Conservation (phyloP, 768 basidiomycete genomes). For the Cubamyces lactineus region DNA sequence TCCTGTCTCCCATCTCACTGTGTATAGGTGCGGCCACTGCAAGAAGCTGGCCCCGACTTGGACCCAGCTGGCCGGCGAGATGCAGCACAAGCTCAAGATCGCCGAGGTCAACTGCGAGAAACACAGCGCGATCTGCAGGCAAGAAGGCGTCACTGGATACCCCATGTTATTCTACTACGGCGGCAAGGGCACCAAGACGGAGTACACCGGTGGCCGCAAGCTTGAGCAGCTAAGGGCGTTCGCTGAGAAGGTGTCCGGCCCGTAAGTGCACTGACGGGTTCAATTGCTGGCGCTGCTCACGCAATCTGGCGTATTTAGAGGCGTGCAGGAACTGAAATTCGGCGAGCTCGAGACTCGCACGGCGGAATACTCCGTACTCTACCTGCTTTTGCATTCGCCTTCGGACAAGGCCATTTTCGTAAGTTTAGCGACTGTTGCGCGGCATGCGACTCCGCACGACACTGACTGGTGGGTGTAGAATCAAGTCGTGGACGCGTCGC, state of each 20-base stretch:
- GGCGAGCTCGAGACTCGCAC: constrained; percentile 48
- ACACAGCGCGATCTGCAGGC: constrained; percentile 64
- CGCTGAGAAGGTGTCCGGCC: constrained; percentile 70
- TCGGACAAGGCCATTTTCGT: constrained; percentile 40
- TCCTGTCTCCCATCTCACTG: neutral
- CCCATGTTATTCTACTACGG: constrained; percentile 80
- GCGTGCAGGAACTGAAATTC: constrained; percentile 43
- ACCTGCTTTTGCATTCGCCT: constrained; percentile 56
- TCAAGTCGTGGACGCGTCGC: constrained; percentile 57
- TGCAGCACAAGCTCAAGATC: constrained; percentile 74
- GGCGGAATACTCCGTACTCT: constrained; percentile 54
- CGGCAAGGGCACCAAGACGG: constrained; percentile 56
- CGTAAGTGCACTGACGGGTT: constrained; percentile 49
- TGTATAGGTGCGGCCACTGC: constrained; percentile 86
- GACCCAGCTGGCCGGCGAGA: constrained; percentile 68
- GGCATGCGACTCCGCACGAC: neutral
- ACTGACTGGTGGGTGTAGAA: constrained; percentile 39
- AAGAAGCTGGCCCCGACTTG: constrained; percentile 89
- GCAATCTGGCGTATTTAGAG: constrained; percentile 31
- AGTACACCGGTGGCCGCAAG: constrained; percentile 76
- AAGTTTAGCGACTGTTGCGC: constrained; percentile 16
- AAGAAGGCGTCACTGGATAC: constrained; percentile 74
- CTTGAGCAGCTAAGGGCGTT: constrained; percentile 74
- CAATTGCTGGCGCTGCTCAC: constrained; percentile 1
- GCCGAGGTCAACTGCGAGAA: constrained; percentile 91